phyloP scores from a whole-genome alignment of 306 rosid genomes.

The Mimosa pudica region DNA sequence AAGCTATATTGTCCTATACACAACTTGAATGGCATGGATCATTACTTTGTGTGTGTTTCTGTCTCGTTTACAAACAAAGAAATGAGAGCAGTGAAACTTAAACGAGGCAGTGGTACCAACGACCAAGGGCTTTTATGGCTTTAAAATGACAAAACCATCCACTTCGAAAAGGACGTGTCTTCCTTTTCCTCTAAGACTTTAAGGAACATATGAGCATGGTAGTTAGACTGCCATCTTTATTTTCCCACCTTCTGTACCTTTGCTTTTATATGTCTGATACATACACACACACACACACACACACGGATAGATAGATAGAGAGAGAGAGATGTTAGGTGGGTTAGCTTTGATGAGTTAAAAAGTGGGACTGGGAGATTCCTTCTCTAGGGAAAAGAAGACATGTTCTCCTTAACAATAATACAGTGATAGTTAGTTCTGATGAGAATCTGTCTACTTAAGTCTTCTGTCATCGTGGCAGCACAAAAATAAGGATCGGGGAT shows the following conservation, averaged over 20 bases:
- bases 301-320: not conserved
- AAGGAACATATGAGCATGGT: constrained; percentile 65
- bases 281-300: not conserved
- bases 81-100: constrained; percentile 33
- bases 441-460: constrained; percentile 48
- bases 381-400: constrained; percentile 50
- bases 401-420: constrained; percentile 53
- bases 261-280: constrained; percentile 50
- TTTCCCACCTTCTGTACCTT: constrained; percentile 54
- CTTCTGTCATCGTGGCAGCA: constrained; percentile 53
- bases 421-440: constrained; percentile 53
- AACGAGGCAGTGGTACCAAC: constrained; percentile 41
- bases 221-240: constrained; percentile 61
- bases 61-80: constrained; percentile 38
- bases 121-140: constrained; percentile 52
- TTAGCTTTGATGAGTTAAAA: constrained; percentile 42
- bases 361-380: constrained; percentile 46
- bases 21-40: constrained; percentile 48
- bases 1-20: constrained; percentile 45
- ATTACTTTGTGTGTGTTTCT: not conserved
- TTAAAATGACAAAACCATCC: constrained; percentile 56
- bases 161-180: constrained; percentile 62
- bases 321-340: constrained; percentile 42
- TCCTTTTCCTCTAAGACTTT: constrained; percentile 46
- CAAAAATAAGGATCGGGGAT: constrained; percentile 40